Conservation (phyloP, 2,329 filamentous ascomycete genomes). For the Pseudovirgaria hyperparasitica region DNA sequence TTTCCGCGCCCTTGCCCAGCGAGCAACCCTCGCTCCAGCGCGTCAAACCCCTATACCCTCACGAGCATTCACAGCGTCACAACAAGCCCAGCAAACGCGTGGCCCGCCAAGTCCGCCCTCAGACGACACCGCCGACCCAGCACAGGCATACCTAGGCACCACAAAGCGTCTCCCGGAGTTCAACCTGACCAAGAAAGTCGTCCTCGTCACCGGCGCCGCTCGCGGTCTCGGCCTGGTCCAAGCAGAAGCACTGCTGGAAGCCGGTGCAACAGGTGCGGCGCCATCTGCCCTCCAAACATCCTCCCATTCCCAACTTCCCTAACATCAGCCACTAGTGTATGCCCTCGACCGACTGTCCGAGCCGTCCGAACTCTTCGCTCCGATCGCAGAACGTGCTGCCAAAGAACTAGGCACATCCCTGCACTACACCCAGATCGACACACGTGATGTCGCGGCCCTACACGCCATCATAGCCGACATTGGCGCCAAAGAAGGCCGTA, state of each 20-base stretch:
- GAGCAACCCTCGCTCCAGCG: too few relatives aligned
- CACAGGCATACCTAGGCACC: constrained; percentile 7
- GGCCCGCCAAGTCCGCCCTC: constrained; percentile 5
- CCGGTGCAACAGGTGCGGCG: constrained; percentile 50
- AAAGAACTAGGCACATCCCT: constrained; percentile 54
- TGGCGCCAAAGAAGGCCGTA: constrained; percentile 52
- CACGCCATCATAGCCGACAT: constrained; percentile 58
- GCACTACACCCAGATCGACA: constrained; percentile 68
- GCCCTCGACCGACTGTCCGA: constrained; percentile 49
- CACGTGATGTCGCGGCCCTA: constrained; percentile 56
- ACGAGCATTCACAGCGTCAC: too few relatives aligned
- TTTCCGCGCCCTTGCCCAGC: too few relatives aligned
- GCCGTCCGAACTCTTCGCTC: constrained; percentile 50
- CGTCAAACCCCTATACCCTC: too few relatives aligned
- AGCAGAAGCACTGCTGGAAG: constrained; percentile 61
- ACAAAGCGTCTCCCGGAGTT: constrained; percentile 52
- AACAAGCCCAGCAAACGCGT: constrained; percentile 1
- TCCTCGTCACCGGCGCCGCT: constrained; percentile 59
- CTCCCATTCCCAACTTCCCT: constrained; percentile 1
- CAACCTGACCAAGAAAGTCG: constrained; percentile 56
- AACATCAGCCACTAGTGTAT: constrained; percentile 37
- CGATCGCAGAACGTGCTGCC: constrained; percentile 49
- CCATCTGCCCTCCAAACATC: neutral
- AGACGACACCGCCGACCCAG: constrained; percentile 4
- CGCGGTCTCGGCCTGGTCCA: constrained; percentile 62